Evolutionary conservation across 2,329 filamentous ascomycete species (phyloP), one percentile per base, ranked within the genome.

Genomic region (Penicillium occitanis): DNA sequence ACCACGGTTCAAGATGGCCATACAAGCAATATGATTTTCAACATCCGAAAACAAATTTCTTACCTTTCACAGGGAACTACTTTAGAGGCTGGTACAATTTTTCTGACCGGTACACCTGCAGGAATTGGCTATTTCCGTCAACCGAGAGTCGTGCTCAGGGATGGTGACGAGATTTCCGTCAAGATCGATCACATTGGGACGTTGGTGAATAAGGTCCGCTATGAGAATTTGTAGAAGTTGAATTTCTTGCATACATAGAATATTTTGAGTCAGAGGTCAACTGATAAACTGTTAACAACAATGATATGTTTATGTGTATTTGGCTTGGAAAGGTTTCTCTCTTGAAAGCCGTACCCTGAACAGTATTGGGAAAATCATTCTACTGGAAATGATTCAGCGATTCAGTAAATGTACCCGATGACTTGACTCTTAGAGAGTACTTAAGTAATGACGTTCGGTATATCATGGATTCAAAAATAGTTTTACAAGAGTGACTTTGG

Each of bases 101-200:
- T 65, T 10, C 25, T 48, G 33, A 65, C 63, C 5, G 63, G 63
- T 17, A 65, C 63, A 8, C 63, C 63, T 2, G 69, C 71, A 0
- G 72, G 72, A 74, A 81, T 76, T 75, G 81, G 68, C 73, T 71
- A 68, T 33, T 70, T 72, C 55, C 68, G 69, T 1, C 53, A 71
- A 5, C 74, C 74, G 0, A 68, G 68, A 63, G 68, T 73, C 2
- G 67, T 73, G 3, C 61, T 76, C 30, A 64, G 68, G 8, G 69
- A 76, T 67, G 74, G 74, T 1, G 72, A 73, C 63, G 71, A 74
- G 46, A 75, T 76, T 44, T 67, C 68, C 1, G 71, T 76, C 4
- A 22, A 72, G 35, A 75, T 76, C 65, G 71, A 71, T 5, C 66
- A 73, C 19, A 76, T 76, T 44, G 74, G 73, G 28, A 75, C 74